Conservation (phyloP, 345 rosid genomes). For the Lepidium africanum region DNA sequence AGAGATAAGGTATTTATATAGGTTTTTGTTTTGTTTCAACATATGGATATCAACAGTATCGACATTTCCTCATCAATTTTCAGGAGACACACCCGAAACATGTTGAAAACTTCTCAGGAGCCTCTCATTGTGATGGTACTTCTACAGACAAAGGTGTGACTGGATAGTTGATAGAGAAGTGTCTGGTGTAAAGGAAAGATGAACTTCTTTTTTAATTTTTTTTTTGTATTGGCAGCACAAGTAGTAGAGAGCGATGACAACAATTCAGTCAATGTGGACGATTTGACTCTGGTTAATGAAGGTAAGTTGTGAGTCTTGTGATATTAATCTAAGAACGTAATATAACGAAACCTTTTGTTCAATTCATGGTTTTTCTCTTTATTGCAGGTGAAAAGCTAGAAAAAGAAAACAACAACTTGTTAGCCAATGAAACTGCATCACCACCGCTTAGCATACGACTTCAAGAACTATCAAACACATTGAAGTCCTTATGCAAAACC, state of each 20-base stretch:
- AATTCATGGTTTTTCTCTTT: background rate
- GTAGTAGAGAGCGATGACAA: background rate
- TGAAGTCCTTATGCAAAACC: conserved; percentile 42
- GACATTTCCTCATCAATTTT: background rate
- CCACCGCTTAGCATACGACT: conserved; percentile 51
- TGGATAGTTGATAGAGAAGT: background rate
- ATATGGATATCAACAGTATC: background rate
- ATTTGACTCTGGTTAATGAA: conserved; percentile 19
- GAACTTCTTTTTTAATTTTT: background rate
- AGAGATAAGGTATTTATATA: background rate
- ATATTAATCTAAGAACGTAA: background rate
- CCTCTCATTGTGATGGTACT: background rate
- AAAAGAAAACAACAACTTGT: conserved; percentile 38
- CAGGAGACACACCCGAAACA: conserved; percentile 2
- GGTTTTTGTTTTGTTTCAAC: background rate
- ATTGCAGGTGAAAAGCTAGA: conserved; percentile 29
- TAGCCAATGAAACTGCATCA: conserved; percentile 31
- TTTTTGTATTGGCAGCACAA: background rate
- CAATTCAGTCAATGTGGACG: background rate
- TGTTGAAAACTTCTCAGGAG: conserved; percentile 1
- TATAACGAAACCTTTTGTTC: background rate
- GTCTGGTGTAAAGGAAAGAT: background rate
- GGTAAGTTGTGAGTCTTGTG: conserved; percentile 24
- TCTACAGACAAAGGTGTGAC: conserved; percentile 16
- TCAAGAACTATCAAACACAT: conserved; percentile 43